Conservation (phyloP, 106 monocot species). For the Acorus calamus region DNA sequence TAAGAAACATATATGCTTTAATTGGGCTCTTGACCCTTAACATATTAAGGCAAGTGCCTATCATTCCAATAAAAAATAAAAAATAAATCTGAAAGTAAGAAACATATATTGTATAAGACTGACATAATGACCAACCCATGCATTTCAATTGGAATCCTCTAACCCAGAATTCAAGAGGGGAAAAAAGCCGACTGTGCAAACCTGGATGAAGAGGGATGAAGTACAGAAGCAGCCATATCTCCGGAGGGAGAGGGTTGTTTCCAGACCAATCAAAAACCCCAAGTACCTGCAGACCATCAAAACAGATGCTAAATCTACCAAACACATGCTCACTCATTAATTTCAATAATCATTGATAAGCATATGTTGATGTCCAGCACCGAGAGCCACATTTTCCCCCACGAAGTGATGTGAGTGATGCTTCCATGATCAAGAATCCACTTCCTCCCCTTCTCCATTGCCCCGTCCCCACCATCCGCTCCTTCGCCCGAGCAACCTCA, state of each 20-base stretch:
- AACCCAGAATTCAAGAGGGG: no score
- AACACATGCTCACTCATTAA: neutral
- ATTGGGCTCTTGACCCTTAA: neutral
- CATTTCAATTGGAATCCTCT: no score
- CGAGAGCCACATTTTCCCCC: slow-evolving; percentile 92
- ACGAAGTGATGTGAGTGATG: slow-evolving; percentile 57
- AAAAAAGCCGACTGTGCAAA: neutral
- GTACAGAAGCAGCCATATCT: slow-evolving; percentile 79
- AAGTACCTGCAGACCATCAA: slow-evolving; percentile 48
- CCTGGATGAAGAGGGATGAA: slow-evolving; percentile 86
- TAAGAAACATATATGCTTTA: neutral
- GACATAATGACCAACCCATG: neutral
- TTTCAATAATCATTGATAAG: neutral
- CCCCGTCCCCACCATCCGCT: slow-evolving; percentile 52
- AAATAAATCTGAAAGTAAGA: neutral
- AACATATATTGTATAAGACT: neutral
- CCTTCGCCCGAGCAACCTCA: slow-evolving; percentile 77
- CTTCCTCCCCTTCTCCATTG: slow-evolving; percentile 52
- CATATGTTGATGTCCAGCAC: slow-evolving; percentile 16
- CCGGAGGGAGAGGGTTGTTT: slow-evolving; percentile 81
- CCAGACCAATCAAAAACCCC: slow-evolving; percentile 95
- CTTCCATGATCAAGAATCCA: slow-evolving; percentile 84
- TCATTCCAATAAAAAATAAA: neutral
- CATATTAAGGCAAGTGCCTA: no score
- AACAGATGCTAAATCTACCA: neutral